Base-by-base conservation (phyloP, 345 rosid species). In the Eucalyptus pauciflora region DNA sequence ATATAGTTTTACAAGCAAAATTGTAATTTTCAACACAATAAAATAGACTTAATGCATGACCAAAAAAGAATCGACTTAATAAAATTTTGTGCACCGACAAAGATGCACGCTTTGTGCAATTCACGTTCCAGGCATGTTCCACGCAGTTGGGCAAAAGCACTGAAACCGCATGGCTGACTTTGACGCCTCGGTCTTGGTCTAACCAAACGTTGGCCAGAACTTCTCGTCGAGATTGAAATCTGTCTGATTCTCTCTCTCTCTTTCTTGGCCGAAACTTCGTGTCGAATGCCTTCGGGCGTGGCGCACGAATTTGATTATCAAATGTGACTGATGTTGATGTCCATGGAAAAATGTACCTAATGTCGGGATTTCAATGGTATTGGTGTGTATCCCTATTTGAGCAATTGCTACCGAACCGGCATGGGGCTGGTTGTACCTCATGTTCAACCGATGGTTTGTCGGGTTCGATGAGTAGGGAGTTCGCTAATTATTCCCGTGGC, bases 401-500 rank as follows among this genome's bases (percentile, higher is more conserved):
- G 45, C 81, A 71, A 33, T 71, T 27, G 8, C 41, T 13, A 7
- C 76, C 33, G 0, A 64, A 64, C 16, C 1, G 7, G 16, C 4
- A 2, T 6, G 31, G 2, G 69, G 31, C 69, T 0, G 31, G n/a
- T 1, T 13, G 16, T 62, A 12, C 9, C 76, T n/a, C 16, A 0
- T 0, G 18, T 64, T n/a, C 18, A 13, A 2, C 37, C 10, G 18
- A 29, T 13, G 17, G 17, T 29, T 29, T 62, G 17, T 13, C 3
- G 2, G 33, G 17, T 13, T 62, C 0, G 9, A 62, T 29, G 33
- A 64, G 43, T 5, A 13, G 71, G 37, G 71, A 64, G 71, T 29
- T 62, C 29, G 33, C 17, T 29, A 29, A 29, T 6, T 31, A 6
- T 29, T 29, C 3, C 4, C 3, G 1, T 62, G 71, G 5, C 18